phyloP scores from a whole-genome alignment of 345 rosid genomes.

The Clausena lansium region DNA sequence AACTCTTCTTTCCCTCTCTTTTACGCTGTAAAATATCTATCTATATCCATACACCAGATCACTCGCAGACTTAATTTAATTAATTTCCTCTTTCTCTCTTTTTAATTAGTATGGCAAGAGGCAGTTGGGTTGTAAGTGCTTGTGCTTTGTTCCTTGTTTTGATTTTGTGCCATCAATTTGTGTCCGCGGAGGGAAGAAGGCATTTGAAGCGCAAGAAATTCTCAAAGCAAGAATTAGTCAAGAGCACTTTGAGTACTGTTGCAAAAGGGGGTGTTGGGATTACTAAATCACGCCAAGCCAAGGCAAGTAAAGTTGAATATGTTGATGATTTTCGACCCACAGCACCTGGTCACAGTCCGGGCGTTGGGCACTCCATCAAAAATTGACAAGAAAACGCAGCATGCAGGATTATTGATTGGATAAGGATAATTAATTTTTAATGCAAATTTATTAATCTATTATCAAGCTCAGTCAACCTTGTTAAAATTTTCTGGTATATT shows the following conservation, averaged over 20 bases:
- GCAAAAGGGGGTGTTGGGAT: constrained; percentile 3
- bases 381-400: constrained; percentile 2
- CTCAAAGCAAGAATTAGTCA: not conserved
- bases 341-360: constrained; percentile 46
- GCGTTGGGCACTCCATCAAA: constrained; percentile 42
- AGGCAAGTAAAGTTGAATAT: constrained; percentile 22
- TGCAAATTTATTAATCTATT: not conserved
- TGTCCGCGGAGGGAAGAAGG: constrained; percentile 37
- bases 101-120: constrained; percentile 23
- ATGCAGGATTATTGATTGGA: not conserved
- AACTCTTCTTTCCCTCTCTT: not conserved
- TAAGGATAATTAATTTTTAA: constrained; percentile 8
- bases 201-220: constrained; percentile 32
- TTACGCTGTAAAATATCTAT: too few relatives aligned
- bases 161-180: constrained; percentile 28
- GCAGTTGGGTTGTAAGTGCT: constrained; percentile 3
- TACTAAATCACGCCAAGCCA: constrained; percentile 10
- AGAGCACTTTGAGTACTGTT: not conserved
- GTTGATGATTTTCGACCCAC: constrained; percentile 47
- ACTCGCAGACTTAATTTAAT: too few relatives aligned
- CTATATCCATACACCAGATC: too few relatives aligned
- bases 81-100: too few relatives aligned
- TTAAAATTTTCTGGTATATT: not conserved
- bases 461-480: not conserved
- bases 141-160: constrained; percentile 24